Evolutionary conservation across 768 basidiomycete genomes (phyloP), one percentile per base, ranked within the genome.

Genomic region (Collybia mongolica): DNA sequence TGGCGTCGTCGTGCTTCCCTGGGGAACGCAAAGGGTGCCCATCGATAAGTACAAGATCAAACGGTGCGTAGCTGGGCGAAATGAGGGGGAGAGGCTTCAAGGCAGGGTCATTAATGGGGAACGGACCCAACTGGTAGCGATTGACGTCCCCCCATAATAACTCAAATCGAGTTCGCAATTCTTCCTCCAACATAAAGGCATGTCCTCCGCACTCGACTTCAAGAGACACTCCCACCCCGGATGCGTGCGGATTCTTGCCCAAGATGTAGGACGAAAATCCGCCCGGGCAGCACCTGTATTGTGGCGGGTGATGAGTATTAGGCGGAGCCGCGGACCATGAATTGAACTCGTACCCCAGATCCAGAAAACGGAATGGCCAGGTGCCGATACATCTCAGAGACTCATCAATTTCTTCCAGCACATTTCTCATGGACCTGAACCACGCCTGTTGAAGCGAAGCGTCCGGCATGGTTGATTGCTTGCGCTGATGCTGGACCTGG

Each of bases 251-350:
- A 42, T 67, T 65, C 47, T 60, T 60, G 35, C 41, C 48, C 17
- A 67, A 53, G 23, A 67, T 62, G 49, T 65, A 65, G 9, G 64
- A 64, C 2, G 62, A 56, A 40, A 67, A 67, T 3, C 65, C 65
- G 19, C 65, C 65, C 2, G 65, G 65, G 23, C 64, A 64, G 41
- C 65, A 67, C 28, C 65, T 67, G 32, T 9, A 36, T 6, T 20
- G 42, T 26, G 26, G 24, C 24, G 17, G 29, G 40, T 39, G 12
- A 22, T 48, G 17, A 40, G 14, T 53, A 15, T 36, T 46, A 32
- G 11, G 4, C 4, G n/a, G n/a, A 38, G 15, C 22, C 23, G 6
- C 14, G 7, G 28, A 18, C 32, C 23, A 11, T 38, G 14, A 2
- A 46, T 14, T 15, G n/a, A 17, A 29, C 14, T 55, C 48, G 24